Evolutionary conservation across 345 rosid species (phyloP).

Genomic region (Populus ilicifolia): DNA sequence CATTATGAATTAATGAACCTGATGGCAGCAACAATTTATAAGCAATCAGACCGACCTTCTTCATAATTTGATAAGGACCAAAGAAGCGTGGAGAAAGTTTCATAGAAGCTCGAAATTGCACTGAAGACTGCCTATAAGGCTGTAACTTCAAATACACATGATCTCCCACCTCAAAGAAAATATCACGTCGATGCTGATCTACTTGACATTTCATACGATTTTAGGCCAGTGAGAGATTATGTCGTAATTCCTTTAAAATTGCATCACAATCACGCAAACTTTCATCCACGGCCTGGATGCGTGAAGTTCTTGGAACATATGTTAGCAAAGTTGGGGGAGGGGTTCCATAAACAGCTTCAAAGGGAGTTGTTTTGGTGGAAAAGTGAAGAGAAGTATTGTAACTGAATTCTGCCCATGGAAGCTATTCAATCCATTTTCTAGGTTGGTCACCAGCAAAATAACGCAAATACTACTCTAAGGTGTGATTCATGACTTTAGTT

Average conservation of each 20-base stretch:
- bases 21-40: neutral
- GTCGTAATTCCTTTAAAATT: neutral
- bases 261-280: neutral
- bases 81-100: neutral
- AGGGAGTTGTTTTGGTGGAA: neutral
- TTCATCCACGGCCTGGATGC: neutral
- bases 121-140: neutral
- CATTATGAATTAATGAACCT: neutral
- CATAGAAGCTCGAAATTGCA: neutral
- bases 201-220: neutral
- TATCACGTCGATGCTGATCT: too few relatives aligned
- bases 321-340: neutral
- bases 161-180: neutral
- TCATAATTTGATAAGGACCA: neutral
- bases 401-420: neutral
- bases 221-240: neutral
- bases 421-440: neutral
- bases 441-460: neutral
- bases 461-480: neutral
- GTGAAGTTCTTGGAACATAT: fast-evolving
- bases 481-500: neutral
- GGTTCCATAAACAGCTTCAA: neutral
- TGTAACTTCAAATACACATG: neutral
- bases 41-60: neutral
- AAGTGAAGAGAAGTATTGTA: neutral